Conservation (phyloP, 2,329 filamentous ascomycete species). For the Tolypocladium album region DNA sequence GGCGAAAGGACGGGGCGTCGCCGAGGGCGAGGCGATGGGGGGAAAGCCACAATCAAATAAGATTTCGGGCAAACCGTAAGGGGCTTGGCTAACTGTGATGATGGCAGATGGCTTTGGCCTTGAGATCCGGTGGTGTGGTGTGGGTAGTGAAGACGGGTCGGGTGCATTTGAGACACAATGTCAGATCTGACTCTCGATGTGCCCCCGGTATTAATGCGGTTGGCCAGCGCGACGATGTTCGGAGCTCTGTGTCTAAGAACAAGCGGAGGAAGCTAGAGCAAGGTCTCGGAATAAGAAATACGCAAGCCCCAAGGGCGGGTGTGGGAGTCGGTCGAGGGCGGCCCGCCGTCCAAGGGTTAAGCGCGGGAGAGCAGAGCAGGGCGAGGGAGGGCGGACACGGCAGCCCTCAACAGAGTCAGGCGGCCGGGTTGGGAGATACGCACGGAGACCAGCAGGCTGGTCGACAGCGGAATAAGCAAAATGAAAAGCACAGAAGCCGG, state of each 20-base stretch:
- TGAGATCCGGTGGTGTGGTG: background rate
- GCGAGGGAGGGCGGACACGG: background rate
- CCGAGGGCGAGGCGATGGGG: background rate
- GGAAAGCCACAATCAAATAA: conserved; percentile 1
- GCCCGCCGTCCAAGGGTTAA: background rate
- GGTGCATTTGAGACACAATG: conserved; percentile 3
- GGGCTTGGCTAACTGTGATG: background rate
- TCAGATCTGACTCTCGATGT: conserved; percentile 2
- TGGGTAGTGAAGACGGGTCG: conserved; percentile 2
- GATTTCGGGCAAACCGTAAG: background rate
- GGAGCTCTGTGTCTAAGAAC: background rate
- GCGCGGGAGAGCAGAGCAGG: background rate
- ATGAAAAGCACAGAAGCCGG: background rate
- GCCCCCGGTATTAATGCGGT: background rate
- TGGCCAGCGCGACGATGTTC: background rate
- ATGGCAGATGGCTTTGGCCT: background rate
- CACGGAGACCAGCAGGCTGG: background rate
- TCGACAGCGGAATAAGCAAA: background rate
- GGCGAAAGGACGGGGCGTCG: background rate
- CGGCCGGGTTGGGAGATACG: background rate
- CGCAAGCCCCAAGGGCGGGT: background rate
- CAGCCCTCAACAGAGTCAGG: background rate
- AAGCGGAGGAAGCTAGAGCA: background rate
- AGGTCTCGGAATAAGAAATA: background rate
- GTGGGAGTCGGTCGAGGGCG: background rate